These are phyloP conservation scores for Eucalyptus urophylla DNA, from an alignment of 345 rosid genomes.

Conservation along the genomic window DNA sequence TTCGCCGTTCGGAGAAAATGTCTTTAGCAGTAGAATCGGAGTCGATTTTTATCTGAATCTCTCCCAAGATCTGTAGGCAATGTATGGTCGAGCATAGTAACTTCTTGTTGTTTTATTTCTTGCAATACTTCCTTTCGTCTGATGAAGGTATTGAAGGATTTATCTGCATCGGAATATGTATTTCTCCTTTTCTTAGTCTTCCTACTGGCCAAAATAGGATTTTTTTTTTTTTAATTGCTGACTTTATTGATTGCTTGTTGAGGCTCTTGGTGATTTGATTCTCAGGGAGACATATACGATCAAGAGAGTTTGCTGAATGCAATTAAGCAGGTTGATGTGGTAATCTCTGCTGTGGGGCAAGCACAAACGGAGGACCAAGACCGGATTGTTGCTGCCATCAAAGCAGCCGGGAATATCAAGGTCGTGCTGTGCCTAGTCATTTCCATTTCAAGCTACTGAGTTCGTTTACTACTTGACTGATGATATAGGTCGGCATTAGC, in stretches of 20 bases:
- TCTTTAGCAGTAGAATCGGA: neutral
- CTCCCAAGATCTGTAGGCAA: neutral
- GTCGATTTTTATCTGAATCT: neutral
- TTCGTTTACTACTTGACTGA: neutral
- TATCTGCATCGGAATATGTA: neutral
- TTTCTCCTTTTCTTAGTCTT: neutral
- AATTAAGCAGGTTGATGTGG: neutral
- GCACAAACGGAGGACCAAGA: neutral
- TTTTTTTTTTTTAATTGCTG: neutral
- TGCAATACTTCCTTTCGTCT: neutral
- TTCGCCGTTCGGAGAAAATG: neutral
- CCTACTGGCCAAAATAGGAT: neutral
- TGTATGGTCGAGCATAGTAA: neutral
- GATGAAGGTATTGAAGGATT: neutral
- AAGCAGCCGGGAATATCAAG: neutral
- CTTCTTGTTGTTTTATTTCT: neutral
- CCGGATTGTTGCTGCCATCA: neutral
- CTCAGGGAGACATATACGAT: neutral
- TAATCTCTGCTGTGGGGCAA: neutral
- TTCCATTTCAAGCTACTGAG: neutral
- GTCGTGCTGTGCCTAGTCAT: neutral
- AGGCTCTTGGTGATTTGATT: neutral
- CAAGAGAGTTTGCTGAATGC: neutral
- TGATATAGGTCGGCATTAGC: neutral
- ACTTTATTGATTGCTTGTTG: neutral